Base-by-base conservation (phyloP, 2,329 filamentous ascomycete species). In the Exophiala sideris region DNA sequence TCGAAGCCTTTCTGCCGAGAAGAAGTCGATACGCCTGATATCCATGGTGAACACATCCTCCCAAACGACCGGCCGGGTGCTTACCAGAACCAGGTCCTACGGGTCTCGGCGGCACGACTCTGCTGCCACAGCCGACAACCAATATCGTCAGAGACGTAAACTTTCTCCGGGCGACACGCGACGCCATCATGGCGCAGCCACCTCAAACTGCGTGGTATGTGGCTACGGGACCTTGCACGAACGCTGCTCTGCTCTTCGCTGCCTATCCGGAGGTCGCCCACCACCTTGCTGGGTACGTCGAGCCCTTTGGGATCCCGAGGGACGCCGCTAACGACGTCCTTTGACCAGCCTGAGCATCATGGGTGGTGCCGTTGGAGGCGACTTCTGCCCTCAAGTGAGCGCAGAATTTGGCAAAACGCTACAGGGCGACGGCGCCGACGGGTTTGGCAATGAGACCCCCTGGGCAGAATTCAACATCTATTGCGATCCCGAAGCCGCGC, bases 401-500 rank as follows among this genome's bases (percentile, higher is more conserved):
- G n/a, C n/a, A n/a, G n/a, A n/a, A n/a, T n/a, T n/a, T n/a, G n/a
- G n/a, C n/a, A n/a, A n/a, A n/a, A n/a, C n/a, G n/a, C n/a, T n/a
- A n/a, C n/a, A n/a, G n/a, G n/a, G n/a, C n/a, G n/a, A n/a, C n/a
- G n/a, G n/a, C n/a, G n/a, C n/a, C n/a, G n/a, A n/a, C n/a, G n/a
- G n/a, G n/a, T 67, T 84, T 62, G 82, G 82, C 34, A 86, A 86
- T 61, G 76, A 75, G 64, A 84, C 82, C 1, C 76, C 76, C 0
- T 83, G 74, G 68, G 82, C 83, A 1, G 92, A 97, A 74, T 97
- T 97, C 76, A 97, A 97, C 71, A 86, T 95, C 54, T 79, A 91
- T 73, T 81, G 81, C 57, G 94, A 97, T 66, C 92, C 94, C 0
- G 92, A 97, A 76, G 86, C 91, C 5, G 88, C 92, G 0, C 77